Evolutionary conservation across 257 asterid species (phyloP).

Genomic region (Phtheirospermum japonicum): DNA sequence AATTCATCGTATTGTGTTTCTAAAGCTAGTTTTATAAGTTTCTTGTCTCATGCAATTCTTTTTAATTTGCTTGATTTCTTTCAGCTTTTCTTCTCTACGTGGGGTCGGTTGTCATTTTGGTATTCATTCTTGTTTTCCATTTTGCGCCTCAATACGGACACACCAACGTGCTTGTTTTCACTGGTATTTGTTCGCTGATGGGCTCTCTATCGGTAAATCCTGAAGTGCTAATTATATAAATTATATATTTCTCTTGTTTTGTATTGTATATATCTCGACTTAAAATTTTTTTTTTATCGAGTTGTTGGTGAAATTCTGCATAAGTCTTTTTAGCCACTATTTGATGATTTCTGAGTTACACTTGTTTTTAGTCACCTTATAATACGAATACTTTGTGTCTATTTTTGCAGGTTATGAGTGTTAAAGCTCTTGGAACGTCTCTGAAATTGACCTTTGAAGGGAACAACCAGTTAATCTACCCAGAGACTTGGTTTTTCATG

Average conservation of each 20-base stretch:
- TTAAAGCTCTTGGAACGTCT: slow-evolving; percentile 86
- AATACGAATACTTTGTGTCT: slow-evolving; percentile 18
- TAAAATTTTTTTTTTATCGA: too few species aligned
- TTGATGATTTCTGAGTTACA: background rate
- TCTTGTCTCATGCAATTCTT: slow-evolving; percentile 27
- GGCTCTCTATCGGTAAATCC: slow-evolving; percentile 86
- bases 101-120: slow-evolving; percentile 77
- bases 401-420: slow-evolving; percentile 78
- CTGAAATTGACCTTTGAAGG: slow-evolving; percentile 83
- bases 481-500: slow-evolving; percentile 81
- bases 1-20: background rate
- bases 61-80: slow-evolving; percentile 28
- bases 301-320: background rate
- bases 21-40: background rate
- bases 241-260: slow-evolving; percentile 22
- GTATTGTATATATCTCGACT: slow-evolving; percentile 7
- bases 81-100: slow-evolving; percentile 75
- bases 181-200: slow-evolving; percentile 84
- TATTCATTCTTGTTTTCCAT: slow-evolving; percentile 70
- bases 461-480: slow-evolving; percentile 67
- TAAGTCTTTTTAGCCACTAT: background rate
- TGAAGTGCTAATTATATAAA: slow-evolving; percentile 11
- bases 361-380: slow-evolving; percentile 12
- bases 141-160: slow-evolving; percentile 80
- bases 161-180: slow-evolving; percentile 66